phyloP scores from a whole-genome alignment of 805 yeast species.

The Nematodospora valgi region DNA sequence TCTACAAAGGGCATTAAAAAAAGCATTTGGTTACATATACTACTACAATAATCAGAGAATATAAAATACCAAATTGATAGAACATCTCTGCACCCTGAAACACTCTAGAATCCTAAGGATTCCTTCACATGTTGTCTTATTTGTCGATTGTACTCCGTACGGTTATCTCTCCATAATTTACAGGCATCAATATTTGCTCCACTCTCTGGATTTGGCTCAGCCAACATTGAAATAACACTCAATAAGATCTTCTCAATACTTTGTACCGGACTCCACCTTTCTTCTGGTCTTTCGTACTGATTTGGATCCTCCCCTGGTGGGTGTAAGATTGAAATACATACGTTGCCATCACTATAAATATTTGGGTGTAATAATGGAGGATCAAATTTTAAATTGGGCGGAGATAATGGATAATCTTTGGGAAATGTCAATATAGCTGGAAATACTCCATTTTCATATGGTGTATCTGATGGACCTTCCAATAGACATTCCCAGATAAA shows the following conservation, averaged over 20 bases:
- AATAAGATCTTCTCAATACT: conserved; percentile 93
- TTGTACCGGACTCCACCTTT: conserved; percentile 97
- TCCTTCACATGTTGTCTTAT: conserved; percentile 67
- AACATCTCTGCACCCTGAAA: conserved; percentile 1
- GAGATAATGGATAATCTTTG: conserved; percentile 75
- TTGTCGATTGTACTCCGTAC: conserved; percentile 59
- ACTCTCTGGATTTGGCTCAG: conserved; percentile 94
- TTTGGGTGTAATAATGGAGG: conserved; percentile 92
- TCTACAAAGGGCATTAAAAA: no score
- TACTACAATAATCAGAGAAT: no score
- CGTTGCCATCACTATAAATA: conserved; percentile 90
- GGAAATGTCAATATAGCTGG: conserved; percentile 75
- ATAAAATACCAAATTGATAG: conserved; percentile 1
- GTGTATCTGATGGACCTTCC: conserved; percentile 81
- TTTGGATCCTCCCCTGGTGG: conserved; percentile 97
- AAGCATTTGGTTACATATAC: no score
- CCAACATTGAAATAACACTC: conserved; percentile 93
- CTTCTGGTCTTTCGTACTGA: conserved; percentile 92
- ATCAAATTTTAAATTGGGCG: conserved; percentile 71
- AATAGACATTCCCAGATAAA: conserved; percentile 81
- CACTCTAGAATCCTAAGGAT: conserved; percentile 55
- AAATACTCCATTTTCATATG: conserved; percentile 85
- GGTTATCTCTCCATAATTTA: conserved; percentile 87
- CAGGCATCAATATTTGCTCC: conserved; percentile 86
- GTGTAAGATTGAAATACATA: conserved; percentile 91